Evolutionary conservation across 768 basidiomycete species (phyloP).

Genomic region (Collybia sp.): DNA sequence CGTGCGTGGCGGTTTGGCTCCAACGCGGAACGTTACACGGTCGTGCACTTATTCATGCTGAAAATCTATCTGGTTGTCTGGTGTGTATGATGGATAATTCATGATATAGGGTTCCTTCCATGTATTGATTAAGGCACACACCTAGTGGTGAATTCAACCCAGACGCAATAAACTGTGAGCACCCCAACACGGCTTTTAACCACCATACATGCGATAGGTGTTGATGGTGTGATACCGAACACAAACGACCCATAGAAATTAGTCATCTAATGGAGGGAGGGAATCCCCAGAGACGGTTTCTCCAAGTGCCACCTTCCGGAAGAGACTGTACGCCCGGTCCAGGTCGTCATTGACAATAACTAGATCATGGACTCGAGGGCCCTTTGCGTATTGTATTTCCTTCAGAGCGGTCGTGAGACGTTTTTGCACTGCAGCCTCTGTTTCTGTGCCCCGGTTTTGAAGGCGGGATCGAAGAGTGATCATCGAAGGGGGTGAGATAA

Average conservation of each 20-base stretch:
- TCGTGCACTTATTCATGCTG: too few relatives aligned
- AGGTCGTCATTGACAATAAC: slow-evolving; percentile 91
- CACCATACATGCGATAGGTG: too few relatives aligned
- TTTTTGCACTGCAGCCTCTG: slow-evolving; percentile 62
- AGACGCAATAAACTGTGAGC: too few relatives aligned
- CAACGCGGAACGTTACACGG: too few relatives aligned
- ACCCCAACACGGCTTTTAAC: too few relatives aligned
- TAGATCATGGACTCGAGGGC: slow-evolving; percentile 69
- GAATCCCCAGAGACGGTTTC: slow-evolving; percentile 53
- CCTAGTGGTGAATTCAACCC: too few relatives aligned
- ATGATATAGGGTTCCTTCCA: too few relatives aligned
- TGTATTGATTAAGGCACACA: too few relatives aligned
- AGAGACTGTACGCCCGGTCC: slow-evolving; percentile 74
- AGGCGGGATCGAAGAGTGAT: slow-evolving; percentile 66
- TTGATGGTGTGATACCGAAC: too few relatives aligned
- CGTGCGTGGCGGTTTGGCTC: too few relatives aligned
- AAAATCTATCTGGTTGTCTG: too few relatives aligned
- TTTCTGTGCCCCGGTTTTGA: slow-evolving; percentile 79
- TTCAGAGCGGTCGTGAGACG: slow-evolving; percentile 73
- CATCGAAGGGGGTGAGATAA: slow-evolving; percentile 87
- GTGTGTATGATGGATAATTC: too few relatives aligned
- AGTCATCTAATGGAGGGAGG: slow-evolving; percentile 65
- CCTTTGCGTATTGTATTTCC: slow-evolving; percentile 82
- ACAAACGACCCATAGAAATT: background rate
- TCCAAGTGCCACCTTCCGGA: slow-evolving; percentile 75